Conservation (phyloP, 139 green algal species). For the Nannochloris sp. region DNA sequence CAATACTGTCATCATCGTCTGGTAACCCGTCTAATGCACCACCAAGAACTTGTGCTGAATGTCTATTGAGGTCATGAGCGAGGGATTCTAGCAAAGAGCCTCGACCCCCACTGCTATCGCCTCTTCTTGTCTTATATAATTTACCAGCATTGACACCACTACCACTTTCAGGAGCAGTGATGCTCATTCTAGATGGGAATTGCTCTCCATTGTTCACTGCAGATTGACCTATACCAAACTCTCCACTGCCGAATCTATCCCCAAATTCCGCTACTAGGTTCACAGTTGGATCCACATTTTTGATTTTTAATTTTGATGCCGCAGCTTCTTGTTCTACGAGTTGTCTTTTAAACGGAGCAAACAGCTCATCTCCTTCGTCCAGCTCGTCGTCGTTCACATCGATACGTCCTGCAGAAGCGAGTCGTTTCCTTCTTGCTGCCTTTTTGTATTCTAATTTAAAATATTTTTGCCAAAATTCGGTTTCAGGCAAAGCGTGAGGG, state of each 20-base stretch:
- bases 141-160: background rate
- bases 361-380: conserved; percentile 14
- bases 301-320: background rate
- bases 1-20: background rate
- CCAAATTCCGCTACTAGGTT: conserved; percentile 37
- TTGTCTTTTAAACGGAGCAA: conserved; percentile 17
- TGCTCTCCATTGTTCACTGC: background rate
- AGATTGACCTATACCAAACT: background rate
- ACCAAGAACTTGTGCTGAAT: conserved; percentile 19
- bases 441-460: conserved; percentile 34
- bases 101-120: background rate
- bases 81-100: conserved; percentile 1
- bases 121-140: too few species aligned
- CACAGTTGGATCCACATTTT: conserved; percentile 35
- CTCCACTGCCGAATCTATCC: background rate
- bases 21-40: conserved; percentile 8
- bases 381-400: background rate
- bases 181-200: background rate
- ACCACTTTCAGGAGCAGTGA: background rate
- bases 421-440: conserved; percentile 4
- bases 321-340: conserved; percentile 12
- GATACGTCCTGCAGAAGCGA: background rate
- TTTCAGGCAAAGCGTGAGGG: conserved; percentile 28
- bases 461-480: conserved; percentile 48
- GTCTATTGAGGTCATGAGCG: conserved; percentile 27